phyloP scores from a whole-genome alignment of 2,329 filamentous ascomycete genomes.

The Epichloe glyceriae region DNA sequence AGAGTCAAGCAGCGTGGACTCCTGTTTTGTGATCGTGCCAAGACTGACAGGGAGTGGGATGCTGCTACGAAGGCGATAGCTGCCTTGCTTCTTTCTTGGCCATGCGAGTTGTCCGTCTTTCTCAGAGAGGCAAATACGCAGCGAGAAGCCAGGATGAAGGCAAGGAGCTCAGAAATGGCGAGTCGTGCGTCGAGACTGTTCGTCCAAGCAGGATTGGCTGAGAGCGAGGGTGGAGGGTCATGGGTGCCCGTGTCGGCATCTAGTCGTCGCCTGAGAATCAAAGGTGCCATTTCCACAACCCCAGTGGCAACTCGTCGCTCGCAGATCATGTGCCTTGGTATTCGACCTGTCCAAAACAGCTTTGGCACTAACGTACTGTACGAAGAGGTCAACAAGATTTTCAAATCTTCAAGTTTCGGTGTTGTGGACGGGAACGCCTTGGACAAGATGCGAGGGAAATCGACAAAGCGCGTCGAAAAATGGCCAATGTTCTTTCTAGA shows the following conservation, averaged over 20 bases:
- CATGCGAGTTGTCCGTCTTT: conserved; percentile 39
- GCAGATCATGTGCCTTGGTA: conserved; percentile 74
- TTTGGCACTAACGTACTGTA: conserved; percentile 54
- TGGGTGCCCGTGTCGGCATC: conserved; percentile 66
- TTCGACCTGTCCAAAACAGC: conserved; percentile 47
- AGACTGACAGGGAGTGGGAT: conserved; percentile 52
- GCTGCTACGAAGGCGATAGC: conserved; percentile 44
- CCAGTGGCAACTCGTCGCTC: conserved; percentile 58
- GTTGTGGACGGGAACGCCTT: conserved; percentile 31
- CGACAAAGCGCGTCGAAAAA: conserved; percentile 56
- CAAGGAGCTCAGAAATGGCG: conserved; percentile 10
- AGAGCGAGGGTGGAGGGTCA: conserved; percentile 33
- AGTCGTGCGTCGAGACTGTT: conserved; percentile 37
- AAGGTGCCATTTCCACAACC: conserved; percentile 56
- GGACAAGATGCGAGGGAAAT: conserved; percentile 32
- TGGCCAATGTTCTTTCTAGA: conserved; percentile 87
- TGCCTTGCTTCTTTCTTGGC: conserved; percentile 60
- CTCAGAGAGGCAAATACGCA: conserved; percentile 37
- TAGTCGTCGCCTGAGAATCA: conserved; percentile 46
- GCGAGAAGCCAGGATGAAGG: conserved; percentile 26
- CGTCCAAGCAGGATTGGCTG: conserved; percentile 50
- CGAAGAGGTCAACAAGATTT: conserved; percentile 65
- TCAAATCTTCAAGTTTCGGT: conserved; percentile 67
- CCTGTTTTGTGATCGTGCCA: conserved; percentile 33
- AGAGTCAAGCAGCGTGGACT: conserved; percentile 67